Evolutionary conservation across 306 rosid species (phyloP).

Genomic region (Prunus davidiana): DNA sequence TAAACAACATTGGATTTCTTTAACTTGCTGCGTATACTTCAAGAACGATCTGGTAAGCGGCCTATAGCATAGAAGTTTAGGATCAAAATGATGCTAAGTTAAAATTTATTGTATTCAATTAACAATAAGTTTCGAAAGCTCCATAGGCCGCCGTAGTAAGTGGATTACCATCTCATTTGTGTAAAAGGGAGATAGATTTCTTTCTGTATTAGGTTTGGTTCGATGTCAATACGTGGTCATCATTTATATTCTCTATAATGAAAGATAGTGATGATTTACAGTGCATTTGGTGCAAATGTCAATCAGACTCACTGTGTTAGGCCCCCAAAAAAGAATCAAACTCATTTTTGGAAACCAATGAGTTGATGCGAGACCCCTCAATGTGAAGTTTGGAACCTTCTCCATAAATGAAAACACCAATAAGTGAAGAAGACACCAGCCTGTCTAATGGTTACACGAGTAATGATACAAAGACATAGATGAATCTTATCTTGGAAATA

Average conservation of each 20-base stretch:
- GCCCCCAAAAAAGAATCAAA: background rate
- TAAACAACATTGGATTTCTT: constrained; percentile 19
- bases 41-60: background rate
- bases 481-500: background rate
- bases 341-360: background rate
- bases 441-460: background rate
- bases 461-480: background rate
- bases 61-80: background rate
- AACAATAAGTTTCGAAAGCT: background rate
- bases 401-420: background rate
- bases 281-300: background rate
- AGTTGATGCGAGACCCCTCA: background rate
- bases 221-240: background rate
- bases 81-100: too few relatives aligned
- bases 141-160: background rate
- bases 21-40: background rate
- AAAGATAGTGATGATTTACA: background rate
- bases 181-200: too few relatives aligned
- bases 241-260: background rate
- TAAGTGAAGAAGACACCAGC: background rate
- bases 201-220: background rate
- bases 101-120: background rate
- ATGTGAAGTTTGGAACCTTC: constrained; percentile 2
- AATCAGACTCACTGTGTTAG: background rate
- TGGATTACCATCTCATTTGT: background rate